A percentile compares a stretch with the other conserved stretches of the same genome.
phyloP scores from a whole-genome alignment of 1,139 yeast species.

The Geotrichum carabidarum region DNA sequence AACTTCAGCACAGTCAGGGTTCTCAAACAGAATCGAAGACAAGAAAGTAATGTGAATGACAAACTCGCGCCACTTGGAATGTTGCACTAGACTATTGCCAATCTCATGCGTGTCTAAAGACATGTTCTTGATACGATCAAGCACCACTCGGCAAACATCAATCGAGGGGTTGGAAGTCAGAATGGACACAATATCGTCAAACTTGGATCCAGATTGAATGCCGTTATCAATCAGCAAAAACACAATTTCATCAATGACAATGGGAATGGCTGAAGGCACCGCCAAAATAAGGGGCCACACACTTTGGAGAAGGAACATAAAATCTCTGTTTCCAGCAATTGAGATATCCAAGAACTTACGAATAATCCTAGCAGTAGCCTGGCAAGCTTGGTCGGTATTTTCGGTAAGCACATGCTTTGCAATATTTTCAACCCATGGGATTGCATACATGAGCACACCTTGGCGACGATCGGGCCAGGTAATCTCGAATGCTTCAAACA shows the following conservation, averaged over 20 bases:
- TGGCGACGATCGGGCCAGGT: constrained; percentile 38
- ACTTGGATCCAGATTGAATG: constrained; percentile 10
- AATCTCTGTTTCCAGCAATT: constrained; percentile 39
- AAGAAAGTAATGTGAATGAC: constrained; percentile 63
- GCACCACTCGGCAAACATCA: constrained; percentile 64
- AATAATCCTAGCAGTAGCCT: constrained; percentile 59
- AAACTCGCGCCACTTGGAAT: constrained; percentile 68
- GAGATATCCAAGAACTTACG: constrained; percentile 62
- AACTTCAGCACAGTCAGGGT: constrained; percentile 57
- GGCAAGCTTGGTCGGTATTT: constrained; percentile 38
- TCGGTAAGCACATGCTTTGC: constrained; percentile 45
- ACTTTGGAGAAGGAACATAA: constrained; percentile 50
- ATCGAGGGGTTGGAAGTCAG: constrained; percentile 66
- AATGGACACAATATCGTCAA: constrained; percentile 45
- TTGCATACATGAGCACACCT: constrained; percentile 51
- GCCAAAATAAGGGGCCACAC: constrained; percentile 54
- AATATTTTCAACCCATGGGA: constrained; percentile 77
- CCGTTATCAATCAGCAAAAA: constrained; percentile 14
- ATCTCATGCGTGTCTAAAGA: constrained; percentile 34
- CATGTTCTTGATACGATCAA: constrained; percentile 47
- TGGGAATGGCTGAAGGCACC: constrained; percentile 4
- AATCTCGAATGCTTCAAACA: constrained; percentile 52
- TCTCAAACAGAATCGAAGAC: constrained; percentile 68
- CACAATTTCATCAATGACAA: constrained; percentile 17
- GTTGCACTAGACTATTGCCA: constrained; percentile 39